Evolutionary conservation across 2,329 filamentous ascomycete species (phyloP).

Genomic region (Triangularia verruculosa): DNA sequence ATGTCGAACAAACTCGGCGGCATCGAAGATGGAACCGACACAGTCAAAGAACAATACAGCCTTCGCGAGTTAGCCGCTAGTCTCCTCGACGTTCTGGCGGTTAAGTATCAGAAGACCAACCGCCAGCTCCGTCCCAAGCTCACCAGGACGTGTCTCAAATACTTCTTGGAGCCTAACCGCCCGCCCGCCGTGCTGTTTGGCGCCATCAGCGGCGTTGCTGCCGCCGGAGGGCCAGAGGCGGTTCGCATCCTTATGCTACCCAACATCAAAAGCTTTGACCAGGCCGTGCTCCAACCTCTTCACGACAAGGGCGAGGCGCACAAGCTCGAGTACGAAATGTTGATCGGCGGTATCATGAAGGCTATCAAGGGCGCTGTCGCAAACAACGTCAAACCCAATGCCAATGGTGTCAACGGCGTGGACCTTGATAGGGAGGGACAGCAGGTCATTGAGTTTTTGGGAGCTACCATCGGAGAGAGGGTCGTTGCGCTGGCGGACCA

Average conservation of each 20-base stretch:
- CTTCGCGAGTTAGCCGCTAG: slow-evolving; percentile 83
- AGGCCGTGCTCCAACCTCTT: slow-evolving; percentile 51
- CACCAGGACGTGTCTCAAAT: slow-evolving; percentile 88
- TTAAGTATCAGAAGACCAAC: slow-evolving; percentile 77
- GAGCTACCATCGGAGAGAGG: slow-evolving; percentile 50
- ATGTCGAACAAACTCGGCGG: slow-evolving; percentile 77
- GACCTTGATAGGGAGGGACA: slow-evolving; percentile 38
- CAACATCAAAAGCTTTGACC: slow-evolving; percentile 54
- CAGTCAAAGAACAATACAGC: slow-evolving; percentile 64
- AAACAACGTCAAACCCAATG: slow-evolving; percentile 23
- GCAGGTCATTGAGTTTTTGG: slow-evolving; percentile 54
- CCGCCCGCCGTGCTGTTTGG: slow-evolving; percentile 85
- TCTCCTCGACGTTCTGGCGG: slow-evolving; percentile 73
- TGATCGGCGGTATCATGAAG: slow-evolving; percentile 55
- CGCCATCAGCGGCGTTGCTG: slow-evolving; percentile 74
- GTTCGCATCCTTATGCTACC: slow-evolving; percentile 55
- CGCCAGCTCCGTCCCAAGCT: slow-evolving; percentile 82
- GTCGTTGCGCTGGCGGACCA: slow-evolving; percentile 46
- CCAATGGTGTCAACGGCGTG: slow-evolving; percentile 43
- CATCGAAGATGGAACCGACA: slow-evolving; percentile 49
- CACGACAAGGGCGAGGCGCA: slow-evolving; percentile 48
- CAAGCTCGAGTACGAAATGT: slow-evolving; percentile 50
- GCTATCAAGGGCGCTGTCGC: slow-evolving; percentile 39
- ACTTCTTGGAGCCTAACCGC: slow-evolving; percentile 83
- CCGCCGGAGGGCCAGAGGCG: slow-evolving; percentile 66